Evolutionary conservation across 2,329 filamentous ascomycete genomes (phyloP), one percentile per base, ranked within the genome.

Genomic region (Hymenoscyphus linearis): DNA sequence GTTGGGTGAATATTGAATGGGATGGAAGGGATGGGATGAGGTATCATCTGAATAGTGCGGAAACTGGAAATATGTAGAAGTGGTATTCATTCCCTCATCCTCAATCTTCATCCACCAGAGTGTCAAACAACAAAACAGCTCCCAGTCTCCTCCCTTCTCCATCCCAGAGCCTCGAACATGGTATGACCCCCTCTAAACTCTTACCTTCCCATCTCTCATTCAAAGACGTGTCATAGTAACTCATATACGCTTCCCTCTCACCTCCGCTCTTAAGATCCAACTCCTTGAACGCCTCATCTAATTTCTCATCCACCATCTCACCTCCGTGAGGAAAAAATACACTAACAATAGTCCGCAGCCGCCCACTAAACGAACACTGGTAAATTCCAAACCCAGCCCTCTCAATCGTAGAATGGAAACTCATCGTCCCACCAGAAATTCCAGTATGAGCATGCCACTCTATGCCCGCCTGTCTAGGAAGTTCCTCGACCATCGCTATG

Each of bases 391-490:
- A 66, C 6, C 55, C 58, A 26, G n/a, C 10, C 31, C 50, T 53
- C 27, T 53, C 27, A 3, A 22, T 31, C 31, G 4, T 55, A 1
- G 54, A 52, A 22, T 53, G 26, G 6, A 64, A 66, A 55, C 60
- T 60, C 1, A 72, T 50, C 53, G 37, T 27, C n/a, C 64, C 65
- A 55, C 58, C 54, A 10, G 58, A 63, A 52, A 89, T 74, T 0
- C 90, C 89, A 2, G 84, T 71, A 61, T 88, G 83, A 1, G 81
- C 87, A 67, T 90, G 88, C 93, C 93, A 99, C 77, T 99, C 95
- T 12, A 97, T 84, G 40, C 80, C 80, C 31, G 88, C 88, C 16
- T 78, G 79, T 22, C 90, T 83, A 1, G 95, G 95, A 13, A 99
- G 79, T 66, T 86, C 83, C 52, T 87, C 82, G 1, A 97, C 89